Evolutionary conservation across 2,329 filamentous ascomycete genomes (phyloP).

Genomic region (Clonostachys rosea): DNA sequence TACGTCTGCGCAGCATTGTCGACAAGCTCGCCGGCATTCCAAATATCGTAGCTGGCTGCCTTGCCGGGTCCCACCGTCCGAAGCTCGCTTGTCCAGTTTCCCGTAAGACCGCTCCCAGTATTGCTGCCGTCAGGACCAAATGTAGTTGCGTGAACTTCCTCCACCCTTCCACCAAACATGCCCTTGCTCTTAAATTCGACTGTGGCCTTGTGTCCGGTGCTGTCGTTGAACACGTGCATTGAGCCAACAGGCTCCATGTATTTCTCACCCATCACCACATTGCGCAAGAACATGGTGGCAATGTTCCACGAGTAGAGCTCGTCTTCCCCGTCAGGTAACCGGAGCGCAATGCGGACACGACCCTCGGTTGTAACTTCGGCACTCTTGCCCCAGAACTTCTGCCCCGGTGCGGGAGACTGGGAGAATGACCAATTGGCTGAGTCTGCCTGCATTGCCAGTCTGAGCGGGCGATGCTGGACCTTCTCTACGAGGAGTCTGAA

Average conservation of each 20-base stretch:
- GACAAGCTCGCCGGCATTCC: slow-evolving; percentile 74
- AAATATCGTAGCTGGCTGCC: slow-evolving; percentile 63
- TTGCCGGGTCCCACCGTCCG: slow-evolving; percentile 60
- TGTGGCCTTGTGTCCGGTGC: slow-evolving; percentile 75
- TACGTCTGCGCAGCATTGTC: slow-evolving; percentile 77
- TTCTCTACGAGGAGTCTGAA: slow-evolving; percentile 95
- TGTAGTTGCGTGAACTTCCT: slow-evolving; percentile 78
- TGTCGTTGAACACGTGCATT: slow-evolving; percentile 83
- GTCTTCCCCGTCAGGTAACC: slow-evolving; percentile 58
- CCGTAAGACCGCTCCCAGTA: slow-evolving; percentile 64
- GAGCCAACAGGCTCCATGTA: slow-evolving; percentile 93
- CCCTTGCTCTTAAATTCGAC: slow-evolving; percentile 91
- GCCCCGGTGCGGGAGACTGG: slow-evolving; percentile 81
- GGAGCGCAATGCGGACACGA: slow-evolving; percentile 72
- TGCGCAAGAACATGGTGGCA: slow-evolving; percentile 86
- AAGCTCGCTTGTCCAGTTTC: slow-evolving; percentile 81
- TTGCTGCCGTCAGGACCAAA: slow-evolving; percentile 62
- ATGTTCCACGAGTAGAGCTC: slow-evolving; percentile 87
- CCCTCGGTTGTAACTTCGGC: slow-evolving; percentile 93
- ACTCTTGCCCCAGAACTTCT: slow-evolving; percentile 99
- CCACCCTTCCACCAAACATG: slow-evolving; percentile 93
- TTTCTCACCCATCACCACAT: slow-evolving; percentile 97
- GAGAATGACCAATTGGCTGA: slow-evolving; percentile 79
- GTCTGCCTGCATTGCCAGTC: slow-evolving; percentile 91
- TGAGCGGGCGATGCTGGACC: slow-evolving; percentile 86